Base-by-base conservation (phyloP, 352 stramenopile genomes). In the Peronospora farinosa region DNA sequence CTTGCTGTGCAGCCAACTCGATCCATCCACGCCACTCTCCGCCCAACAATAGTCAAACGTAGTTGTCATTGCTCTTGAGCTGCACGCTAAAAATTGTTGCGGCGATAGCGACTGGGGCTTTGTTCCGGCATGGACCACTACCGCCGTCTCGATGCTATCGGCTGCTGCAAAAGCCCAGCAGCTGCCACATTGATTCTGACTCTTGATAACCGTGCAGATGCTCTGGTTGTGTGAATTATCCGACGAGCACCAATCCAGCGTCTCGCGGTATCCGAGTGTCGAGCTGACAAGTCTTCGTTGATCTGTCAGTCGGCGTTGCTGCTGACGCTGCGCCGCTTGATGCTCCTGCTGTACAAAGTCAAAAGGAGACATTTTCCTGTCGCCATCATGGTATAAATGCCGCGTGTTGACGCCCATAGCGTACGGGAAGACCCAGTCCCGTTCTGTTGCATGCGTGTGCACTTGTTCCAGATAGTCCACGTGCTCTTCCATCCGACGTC, bases 21-120 rank as follows among this genome's bases (percentile, higher is more conserved):
- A 65, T 23, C 76, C 69, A 11, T 61, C 53, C 0, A 85, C 76
- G 10, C 68, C 69, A 1, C 50, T 48, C 16, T 63, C 46, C 0
- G 78, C 73, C 78, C 78, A 92, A 54, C 81, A 92, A 53, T 92
- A 92, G 36, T 80, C 27, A 41, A 89, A 92, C 12, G 78, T 90
- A 16, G 67, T 42, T 6, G 75, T 80, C 66, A 86, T 85, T 13
- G 74, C 54, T 36, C 67, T 67, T 15, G 69, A 85, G 45, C 78
- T 90, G 63, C 81, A 92, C 36, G 81, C 69, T 13, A 92, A 46
- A 32, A 92, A 79, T 48, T 92, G 81, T 58, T 92, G 81, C 28
- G 81, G 78, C 7, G 81, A 92, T 30, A 92, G 54, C 39, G 81
- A 67, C 17, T 73, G 51, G 30, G 81, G 67, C 5, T 59, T 9